Conservation (phyloP, 2,329 filamentous ascomycete genomes). For the Monilinia vaccinii-corymbosi region DNA sequence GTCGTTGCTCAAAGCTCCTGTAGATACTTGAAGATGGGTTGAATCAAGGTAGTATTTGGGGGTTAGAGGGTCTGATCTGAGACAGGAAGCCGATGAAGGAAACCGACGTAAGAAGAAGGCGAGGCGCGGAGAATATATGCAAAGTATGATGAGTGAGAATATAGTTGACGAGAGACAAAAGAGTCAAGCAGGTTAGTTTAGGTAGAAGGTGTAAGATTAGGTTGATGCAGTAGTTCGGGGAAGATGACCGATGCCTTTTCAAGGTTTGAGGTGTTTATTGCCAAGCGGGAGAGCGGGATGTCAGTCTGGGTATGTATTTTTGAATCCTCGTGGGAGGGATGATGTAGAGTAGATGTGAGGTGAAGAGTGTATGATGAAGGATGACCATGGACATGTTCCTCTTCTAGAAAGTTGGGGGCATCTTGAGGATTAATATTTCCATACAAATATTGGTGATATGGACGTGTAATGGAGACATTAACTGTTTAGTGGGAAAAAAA, state of each 20-base stretch:
- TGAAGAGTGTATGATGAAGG: not conserved
- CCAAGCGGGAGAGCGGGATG: constrained; percentile 7
- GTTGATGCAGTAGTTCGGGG: constrained; percentile 23
- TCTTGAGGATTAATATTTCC: constrained; percentile 2
- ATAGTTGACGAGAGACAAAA: constrained; percentile 8
- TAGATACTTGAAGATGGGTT: constrained; percentile 4
- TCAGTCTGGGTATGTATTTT: not conserved
- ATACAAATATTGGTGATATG: not conserved
- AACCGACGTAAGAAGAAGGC: constrained; percentile 10
- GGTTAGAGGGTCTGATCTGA: constrained; percentile 21
- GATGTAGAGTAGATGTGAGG: constrained; percentile 2
- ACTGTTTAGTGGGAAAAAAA: not conserved
- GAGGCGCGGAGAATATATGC: constrained; percentile 22
- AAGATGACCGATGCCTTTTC: constrained; percentile 16
- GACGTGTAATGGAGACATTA: not conserved
- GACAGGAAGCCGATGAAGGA: constrained; percentile 19
- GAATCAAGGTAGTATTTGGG: constrained; percentile 3
- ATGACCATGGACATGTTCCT: not conserved
- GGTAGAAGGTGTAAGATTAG: constrained; percentile 21
- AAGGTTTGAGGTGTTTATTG: constrained; percentile 9
- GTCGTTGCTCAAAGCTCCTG: not conserved
- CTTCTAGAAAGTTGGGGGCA: constrained; percentile 3
- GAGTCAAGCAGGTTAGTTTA: constrained; percentile 8
- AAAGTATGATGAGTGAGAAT: constrained; percentile 3
- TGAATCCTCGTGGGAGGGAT: not conserved